These are phyloP conservation scores for Chlorella sp. DNA, from an alignment of 139 green algal species.

Conservation along the genomic window DNA sequence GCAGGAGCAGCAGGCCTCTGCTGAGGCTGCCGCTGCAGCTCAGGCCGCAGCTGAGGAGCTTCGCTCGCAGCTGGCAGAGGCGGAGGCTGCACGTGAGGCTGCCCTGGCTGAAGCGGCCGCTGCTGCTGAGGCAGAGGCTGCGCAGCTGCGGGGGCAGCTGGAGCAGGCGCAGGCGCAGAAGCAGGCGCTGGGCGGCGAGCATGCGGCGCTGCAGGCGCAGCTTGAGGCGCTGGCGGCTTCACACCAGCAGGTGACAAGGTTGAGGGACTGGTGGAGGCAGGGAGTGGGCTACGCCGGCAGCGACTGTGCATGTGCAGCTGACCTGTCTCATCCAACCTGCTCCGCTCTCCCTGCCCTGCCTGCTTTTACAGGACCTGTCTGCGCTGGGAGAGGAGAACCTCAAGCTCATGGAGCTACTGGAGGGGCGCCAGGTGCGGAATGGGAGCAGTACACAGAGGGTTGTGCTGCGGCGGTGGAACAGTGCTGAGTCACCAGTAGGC, in stretches of 20 bases:
- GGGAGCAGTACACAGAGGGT: too few relatives aligned
- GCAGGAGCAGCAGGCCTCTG: conserved; percentile 24
- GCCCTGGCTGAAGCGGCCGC: conserved; percentile 3
- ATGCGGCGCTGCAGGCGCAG: conserved; percentile 33
- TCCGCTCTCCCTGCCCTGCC: too few relatives aligned
- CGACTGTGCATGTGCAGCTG: too few relatives aligned
- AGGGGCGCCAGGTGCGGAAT: neutral
- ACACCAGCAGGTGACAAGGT: conserved; percentile 21
- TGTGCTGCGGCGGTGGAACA: too few relatives aligned
- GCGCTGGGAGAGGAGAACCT: conserved; percentile 32
- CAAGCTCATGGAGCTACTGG: conserved; percentile 45
- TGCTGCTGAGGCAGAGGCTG: conserved; percentile 17
- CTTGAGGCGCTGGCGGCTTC: neutral
- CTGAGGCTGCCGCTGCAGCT: neutral
- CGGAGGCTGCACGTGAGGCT: neutral
- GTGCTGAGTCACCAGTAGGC: too few relatives aligned
- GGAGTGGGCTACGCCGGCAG: too few relatives aligned
- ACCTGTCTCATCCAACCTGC: too few relatives aligned
- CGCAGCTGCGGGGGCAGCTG: conserved; percentile 17
- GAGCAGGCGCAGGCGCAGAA: conserved; percentile 23
- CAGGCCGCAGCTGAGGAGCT: neutral
- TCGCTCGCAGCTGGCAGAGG: conserved; percentile 2
- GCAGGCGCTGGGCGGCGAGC: conserved; percentile 10
- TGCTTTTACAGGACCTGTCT: conserved; percentile 20
- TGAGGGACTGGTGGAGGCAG: neutral